Conservation (phyloP, 257 asterid genomes). For the Solanum pinnatisectum region DNA sequence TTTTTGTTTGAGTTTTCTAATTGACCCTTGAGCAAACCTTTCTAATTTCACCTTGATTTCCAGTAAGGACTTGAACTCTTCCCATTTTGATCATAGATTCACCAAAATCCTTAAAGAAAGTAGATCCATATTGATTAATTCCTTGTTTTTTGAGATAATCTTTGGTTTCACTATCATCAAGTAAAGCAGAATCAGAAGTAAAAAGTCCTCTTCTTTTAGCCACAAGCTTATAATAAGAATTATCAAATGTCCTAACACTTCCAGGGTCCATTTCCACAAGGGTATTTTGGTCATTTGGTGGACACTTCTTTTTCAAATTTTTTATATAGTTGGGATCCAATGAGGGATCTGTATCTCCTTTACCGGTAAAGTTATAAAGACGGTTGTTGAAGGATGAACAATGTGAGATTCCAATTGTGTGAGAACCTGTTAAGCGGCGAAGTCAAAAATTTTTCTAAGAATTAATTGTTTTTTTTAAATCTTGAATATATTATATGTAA, state of each 20-base stretch:
- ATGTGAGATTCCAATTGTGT: constrained; percentile 35
- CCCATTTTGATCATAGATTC: constrained; percentile 43
- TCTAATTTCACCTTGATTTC: constrained; percentile 29
- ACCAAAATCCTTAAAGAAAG: constrained; percentile 37
- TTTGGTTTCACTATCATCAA: constrained; percentile 23
- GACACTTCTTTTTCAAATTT: constrained; percentile 17
- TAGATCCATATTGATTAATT: neutral
- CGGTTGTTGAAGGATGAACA: constrained; percentile 32
- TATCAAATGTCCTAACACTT: constrained; percentile 26
- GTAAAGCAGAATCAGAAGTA: constrained; percentile 31
- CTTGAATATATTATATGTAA: no score
- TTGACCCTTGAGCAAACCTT: constrained; percentile 26
- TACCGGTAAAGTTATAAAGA: constrained; percentile 31
- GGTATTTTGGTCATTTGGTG: constrained; percentile 10
- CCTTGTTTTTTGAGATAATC: constrained; percentile 20
- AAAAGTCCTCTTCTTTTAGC: constrained; percentile 32
- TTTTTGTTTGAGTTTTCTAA: neutral
- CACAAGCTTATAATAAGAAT: constrained; percentile 12
- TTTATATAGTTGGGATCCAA: constrained; percentile 20
- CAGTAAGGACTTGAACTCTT: constrained; percentile 30
- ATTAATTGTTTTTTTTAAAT: no score
- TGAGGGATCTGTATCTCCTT: constrained; percentile 15
- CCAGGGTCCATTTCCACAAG: constrained; percentile 43
- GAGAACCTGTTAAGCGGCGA: constrained; percentile 3
- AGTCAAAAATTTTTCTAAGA: neutral